These are phyloP conservation scores for Hypoxylon sp. DNA, from an alignment of 2,329 filamentous ascomycete species.

Conservation along the genomic window DNA sequence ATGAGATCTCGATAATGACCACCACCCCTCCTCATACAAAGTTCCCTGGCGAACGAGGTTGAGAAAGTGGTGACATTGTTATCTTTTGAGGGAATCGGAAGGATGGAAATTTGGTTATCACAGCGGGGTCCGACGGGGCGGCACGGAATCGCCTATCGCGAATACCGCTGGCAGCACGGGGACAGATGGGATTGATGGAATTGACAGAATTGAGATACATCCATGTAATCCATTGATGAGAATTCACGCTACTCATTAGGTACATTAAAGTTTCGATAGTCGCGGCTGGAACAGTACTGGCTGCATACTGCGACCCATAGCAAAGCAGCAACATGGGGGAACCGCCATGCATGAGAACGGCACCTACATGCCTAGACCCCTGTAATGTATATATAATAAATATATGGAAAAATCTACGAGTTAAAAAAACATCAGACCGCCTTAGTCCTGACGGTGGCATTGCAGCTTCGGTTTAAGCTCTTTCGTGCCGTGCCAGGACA, in stretches of 20 bases:
- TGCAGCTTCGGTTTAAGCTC: constrained; percentile 38
- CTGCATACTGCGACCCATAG: constrained; percentile 22
- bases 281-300: constrained; percentile 28
- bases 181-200: not conserved
- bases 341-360: constrained; percentile 42
- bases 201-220: not conserved
- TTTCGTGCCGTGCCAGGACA: constrained; percentile 40
- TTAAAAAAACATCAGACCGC: constrained; percentile 29
- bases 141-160: constrained; percentile 33
- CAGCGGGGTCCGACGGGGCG: constrained; percentile 25
- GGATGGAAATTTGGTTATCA: constrained; percentile 7
- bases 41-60: constrained; percentile 1
- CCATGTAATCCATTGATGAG: constrained; percentile 1
- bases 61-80: constrained; percentile 3
- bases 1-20: not conserved
- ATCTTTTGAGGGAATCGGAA: constrained; percentile 3
- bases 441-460: constrained; percentile 38
- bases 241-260: constrained; percentile 29
- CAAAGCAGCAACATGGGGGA: constrained; percentile 31
- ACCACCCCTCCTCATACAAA: not conserved
- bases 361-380: constrained; percentile 8
- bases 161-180: constrained; percentile 30
- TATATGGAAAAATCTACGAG: constrained; percentile 15
- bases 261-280: constrained; percentile 39
- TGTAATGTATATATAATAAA: constrained; percentile 17